phyloP scores from a whole-genome alignment of 257 asterid genomes.

The Solanum piurae region DNA sequence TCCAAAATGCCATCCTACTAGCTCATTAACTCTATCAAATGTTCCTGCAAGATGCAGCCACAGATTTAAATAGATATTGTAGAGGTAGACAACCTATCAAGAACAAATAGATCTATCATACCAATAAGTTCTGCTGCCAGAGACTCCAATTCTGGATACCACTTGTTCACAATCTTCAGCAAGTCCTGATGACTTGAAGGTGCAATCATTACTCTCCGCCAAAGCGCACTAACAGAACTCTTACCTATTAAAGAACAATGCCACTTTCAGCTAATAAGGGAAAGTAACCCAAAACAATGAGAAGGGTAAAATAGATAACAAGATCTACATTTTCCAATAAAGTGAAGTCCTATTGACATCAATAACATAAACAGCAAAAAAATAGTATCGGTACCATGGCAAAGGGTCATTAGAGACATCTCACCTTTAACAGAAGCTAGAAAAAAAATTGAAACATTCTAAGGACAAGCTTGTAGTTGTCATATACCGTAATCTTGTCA shows the following conservation, averaged over 20 bases:
- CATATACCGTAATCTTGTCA: neutral
- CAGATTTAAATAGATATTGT: neutral
- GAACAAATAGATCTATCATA: slow-evolving; percentile 5
- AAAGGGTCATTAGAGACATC: neutral
- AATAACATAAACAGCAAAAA: neutral
- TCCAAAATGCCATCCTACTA: slow-evolving; percentile 40
- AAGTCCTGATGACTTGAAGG: slow-evolving; percentile 50
- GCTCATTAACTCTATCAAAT: slow-evolving; percentile 45
- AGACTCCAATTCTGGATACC: slow-evolving; percentile 64
- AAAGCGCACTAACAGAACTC: slow-evolving; percentile 57
- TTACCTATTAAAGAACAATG: slow-evolving; percentile 31
- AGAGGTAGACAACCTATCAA: neutral
- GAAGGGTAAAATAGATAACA: neutral
- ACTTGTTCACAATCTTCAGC: slow-evolving; percentile 38
- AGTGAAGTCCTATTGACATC: neutral
- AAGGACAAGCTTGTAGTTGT: neutral
- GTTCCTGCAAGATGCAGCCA: slow-evolving; percentile 41
- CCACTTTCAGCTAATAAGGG: neutral
- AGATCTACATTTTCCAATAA: neutral
- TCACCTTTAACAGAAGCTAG: neutral
- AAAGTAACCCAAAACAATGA: neutral
- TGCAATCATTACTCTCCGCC: slow-evolving; percentile 73
- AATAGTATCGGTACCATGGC: neutral
- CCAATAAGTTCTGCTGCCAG: slow-evolving; percentile 58
- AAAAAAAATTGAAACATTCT: neutral